phyloP scores from a whole-genome alignment of 305 asterid genomes.

The Fraxinus ornus region DNA sequence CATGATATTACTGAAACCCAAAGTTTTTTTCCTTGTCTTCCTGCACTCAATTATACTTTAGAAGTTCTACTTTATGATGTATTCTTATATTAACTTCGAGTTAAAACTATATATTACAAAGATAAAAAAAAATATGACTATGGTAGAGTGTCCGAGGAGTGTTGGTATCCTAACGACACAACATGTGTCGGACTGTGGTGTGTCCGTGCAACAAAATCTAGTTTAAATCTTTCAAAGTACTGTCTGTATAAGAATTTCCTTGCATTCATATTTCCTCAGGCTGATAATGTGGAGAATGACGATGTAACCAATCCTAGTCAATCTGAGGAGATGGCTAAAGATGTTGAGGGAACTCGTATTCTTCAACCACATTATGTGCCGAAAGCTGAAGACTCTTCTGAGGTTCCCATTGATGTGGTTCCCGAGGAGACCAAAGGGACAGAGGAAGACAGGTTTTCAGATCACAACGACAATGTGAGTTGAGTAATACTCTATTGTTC shows the following conservation, averaged over 20 bases:
- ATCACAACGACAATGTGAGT: conserved; percentile 15
- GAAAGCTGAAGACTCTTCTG: conserved; percentile 3
- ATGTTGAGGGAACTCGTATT: conserved; percentile 14
- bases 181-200: background rate
- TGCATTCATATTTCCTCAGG: conserved; percentile 7
- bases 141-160: background rate
- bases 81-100: background rate
- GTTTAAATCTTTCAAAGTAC: background rate
- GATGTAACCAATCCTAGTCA: conserved; percentile 2
- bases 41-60: background rate
- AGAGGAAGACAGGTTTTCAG: conserved; percentile 11
- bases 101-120: background rate
- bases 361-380: background rate
- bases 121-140: background rate
- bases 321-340: conserved; percentile 1
- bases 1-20: background rate
- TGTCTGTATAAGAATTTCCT: background rate
- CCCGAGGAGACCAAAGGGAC: background rate
- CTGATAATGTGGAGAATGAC: background rate
- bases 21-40: background rate
- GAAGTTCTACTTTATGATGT: background rate
- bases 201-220: background rate
- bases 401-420: conserved; percentile 6
- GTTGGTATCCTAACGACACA: background rate
- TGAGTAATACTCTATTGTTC: conserved; percentile 6